Evolutionary conservation across 2,329 filamentous ascomycete genomes (phyloP), one percentile per base, ranked within the genome.

Genomic region (Verticillium zaregamsianum): DNA sequence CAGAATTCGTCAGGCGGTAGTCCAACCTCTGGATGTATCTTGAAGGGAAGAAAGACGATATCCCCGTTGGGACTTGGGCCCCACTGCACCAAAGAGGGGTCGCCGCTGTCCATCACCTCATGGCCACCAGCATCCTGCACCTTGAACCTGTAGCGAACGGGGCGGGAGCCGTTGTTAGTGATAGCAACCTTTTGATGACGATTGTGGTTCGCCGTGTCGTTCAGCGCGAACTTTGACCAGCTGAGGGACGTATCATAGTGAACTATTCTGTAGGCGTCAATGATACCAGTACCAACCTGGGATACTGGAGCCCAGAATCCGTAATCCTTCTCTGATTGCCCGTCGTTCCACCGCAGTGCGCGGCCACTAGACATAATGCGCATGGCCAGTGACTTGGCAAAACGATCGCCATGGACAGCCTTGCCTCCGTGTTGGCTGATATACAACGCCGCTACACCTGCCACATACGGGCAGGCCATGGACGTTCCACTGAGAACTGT

Each of bases 381-480:
- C n/a, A 64, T 65, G 32, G 67, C 65, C 14, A 72, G 64, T 39
- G 63, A 63, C 56, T 67, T 67, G 32, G 65, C 70, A 6, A 69
- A 68, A 2, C 62, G 67, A 33, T 67, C 61, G 3, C 79, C 79
- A 60, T 80, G 71, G 1, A 70, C 62, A 59, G 70, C 68, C 17
- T 78, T 74, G 1, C 79, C 78, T 2, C 79, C 79, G 59, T 77
- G 69, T 28, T 76, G 68, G 8, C 76, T 72, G 54, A 81, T 74
- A 63, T 78, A 81, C 31, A 82, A 68, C 7, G 79, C 80, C 3
- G 78, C 79, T n/a, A 82, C 72, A 15, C 81, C 83, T 40, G 82
- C 81, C 28, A 83, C 74, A 62, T 83, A 83, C 0, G 83, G 83
- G 5, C 79, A 79, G 1, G 83, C 79, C 83, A 86, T 86, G 1